Base-by-base conservation (phyloP, 495 filamentous ascomycete species). In the Diplogelasinospora grovesii region DNA sequence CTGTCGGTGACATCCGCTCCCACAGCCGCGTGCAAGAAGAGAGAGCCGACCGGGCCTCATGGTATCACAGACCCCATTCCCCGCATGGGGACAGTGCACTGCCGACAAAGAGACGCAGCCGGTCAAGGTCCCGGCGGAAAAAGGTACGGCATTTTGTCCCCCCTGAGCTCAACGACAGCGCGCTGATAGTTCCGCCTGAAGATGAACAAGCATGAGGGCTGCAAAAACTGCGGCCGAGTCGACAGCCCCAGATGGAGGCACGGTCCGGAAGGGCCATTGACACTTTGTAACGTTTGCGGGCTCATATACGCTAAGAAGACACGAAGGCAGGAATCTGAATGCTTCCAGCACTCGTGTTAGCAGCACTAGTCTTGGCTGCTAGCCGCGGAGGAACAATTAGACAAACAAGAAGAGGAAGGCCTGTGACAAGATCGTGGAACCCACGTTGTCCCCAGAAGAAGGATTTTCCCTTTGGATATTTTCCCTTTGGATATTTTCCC, bases 241-340 rank as follows among this genome's bases (percentile, higher is more conserved):
- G 37, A 48, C 6, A 52, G 40, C 22, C 49, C 49, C 14, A 9
- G 26, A 5, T 52, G 49, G 49, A 7, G 49, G 28, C 8, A 25
- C 24, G 49, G 45, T n/a, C 45, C 49, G 5, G 41, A 35, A 2
- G 49, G 49, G n/a, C 37, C 28, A 19, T n/a, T 28, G n/a, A 52
- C 41, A n/a, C 37, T 52, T 3, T 52, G 49, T 7, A 52, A 52
- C 35, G 49, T 52, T 3, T 52, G 49, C 16, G 49, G 49, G 10
- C 28, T 52, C 25, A 13, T 52, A 20, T 42, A 33, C 33, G 45
- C 49, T 11, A 52, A 52, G 41, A 32, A 41, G 22, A 24, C 35
- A 13, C 25, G n/a, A n/a, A n/a, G n/a, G n/a, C n/a, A n/a, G n/a
- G n/a, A n/a, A n/a, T n/a, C n/a, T n/a, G n/a, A n/a, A n/a, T n/a